Base-by-base conservation (phyloP, 129 eudicot species). In the Tanacetum coccineum region DNA sequence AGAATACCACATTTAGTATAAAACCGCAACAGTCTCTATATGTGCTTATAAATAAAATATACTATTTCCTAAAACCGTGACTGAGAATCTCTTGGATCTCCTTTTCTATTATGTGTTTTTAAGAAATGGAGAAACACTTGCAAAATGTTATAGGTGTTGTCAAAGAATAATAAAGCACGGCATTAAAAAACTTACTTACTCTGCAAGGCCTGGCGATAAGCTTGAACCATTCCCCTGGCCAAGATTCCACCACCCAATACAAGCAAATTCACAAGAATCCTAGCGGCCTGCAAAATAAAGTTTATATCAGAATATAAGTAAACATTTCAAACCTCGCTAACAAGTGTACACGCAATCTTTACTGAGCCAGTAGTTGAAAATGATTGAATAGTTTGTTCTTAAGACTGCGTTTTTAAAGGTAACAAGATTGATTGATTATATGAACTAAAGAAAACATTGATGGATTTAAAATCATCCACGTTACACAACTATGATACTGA, bases 181-280 rank as follows among this genome's bases (percentile, higher is more conserved):
- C 14, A 49, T 17, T 6, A 49, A 17, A n/a, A 11, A 8, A 58
- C 39, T 22, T 13, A 22, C 81, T 67, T 67, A 89, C 97, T 89
- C 46, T 84, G 79, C 49, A 89, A 76, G 66, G 97, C 97, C 56
- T 89, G 91, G 13, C 88, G 88, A 76, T 86, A 89, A 48, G 95
- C 97, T 78, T 84, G 97, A 64, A 66, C 84, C 58, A 89, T 59
- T 72, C 91, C 97, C 75, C 97, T 82, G 26, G 74, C 68, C 75
- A 89, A 25, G 28, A 89, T 76, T 64, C 95, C 90, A 52, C 87
- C 80, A 12, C 95, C 91, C 88, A 89, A 59, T 12, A 89, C 65
- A 26, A 89, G 25, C 67, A 89, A 57, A 28, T 87, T 78, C 26
- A 91, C 95, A 60, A 86, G 76, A 81, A 89, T 69, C 68, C 73